phyloP scores from a whole-genome alignment of 257 asterid genomes.

The Fraxinus cuspidata region DNA sequence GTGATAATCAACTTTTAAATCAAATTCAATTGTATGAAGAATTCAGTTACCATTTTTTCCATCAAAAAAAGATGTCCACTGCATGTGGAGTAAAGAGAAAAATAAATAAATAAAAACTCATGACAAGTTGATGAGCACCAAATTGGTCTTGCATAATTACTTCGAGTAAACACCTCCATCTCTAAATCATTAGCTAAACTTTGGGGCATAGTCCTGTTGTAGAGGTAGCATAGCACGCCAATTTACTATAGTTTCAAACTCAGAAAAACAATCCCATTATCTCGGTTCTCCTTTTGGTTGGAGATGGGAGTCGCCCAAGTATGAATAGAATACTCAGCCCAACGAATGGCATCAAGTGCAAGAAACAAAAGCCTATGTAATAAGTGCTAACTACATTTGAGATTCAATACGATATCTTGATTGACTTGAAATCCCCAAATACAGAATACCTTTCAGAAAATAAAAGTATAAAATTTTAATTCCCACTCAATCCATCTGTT shows the following conservation, averaged over 20 bases:
- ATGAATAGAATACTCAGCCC: neutral
- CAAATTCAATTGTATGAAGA: slow-evolving; percentile 9
- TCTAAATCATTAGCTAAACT: neutral
- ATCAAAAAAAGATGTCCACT: neutral
- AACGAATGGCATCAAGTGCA: neutral
- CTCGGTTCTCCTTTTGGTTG: neutral
- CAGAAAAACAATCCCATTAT: neutral
- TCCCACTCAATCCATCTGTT: slow-evolving; percentile 18
- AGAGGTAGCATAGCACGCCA: neutral
- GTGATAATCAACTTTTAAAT: slow-evolving; percentile 9
- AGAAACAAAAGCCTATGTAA: neutral
- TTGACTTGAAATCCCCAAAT: slow-evolving; percentile 20
- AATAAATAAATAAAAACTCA: neutral
- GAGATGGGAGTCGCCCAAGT: neutral
- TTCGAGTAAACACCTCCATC: neutral
- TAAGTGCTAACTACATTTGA: neutral
- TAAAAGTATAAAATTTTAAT: slow-evolving; percentile 9
- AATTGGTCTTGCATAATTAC: neutral
- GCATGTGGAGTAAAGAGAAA: neutral
- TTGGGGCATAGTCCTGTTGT: neutral
- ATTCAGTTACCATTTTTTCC: neutral
- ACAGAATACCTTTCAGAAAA: slow-evolving; percentile 22
- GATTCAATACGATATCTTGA: slow-evolving; percentile 15
- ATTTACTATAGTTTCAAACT: slow-evolving; percentile 12
- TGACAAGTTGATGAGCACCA: neutral